Percentiles rank a stretch among this genome's conserved stretches.
Evolutionary conservation across 345 rosid genomes (phyloP).

Genomic region (Corchorus olitorius): DNA sequence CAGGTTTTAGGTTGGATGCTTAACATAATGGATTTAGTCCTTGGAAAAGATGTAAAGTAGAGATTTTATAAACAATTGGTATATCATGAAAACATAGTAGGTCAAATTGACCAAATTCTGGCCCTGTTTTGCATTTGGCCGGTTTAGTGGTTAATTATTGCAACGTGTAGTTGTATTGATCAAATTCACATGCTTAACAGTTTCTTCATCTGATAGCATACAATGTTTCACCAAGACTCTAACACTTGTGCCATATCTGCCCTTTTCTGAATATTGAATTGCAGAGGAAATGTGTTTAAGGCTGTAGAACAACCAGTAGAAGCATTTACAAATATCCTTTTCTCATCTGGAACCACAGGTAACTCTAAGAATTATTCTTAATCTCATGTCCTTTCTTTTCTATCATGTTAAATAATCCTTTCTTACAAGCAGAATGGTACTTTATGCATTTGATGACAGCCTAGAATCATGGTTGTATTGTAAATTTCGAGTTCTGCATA

Average conservation of each 20-base stretch:
- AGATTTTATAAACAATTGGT: not conserved
- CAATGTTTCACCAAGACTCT: conserved; percentile 10
- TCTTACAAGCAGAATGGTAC: not conserved
- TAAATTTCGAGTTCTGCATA: not conserved
- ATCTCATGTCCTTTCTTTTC: conserved; percentile 6
- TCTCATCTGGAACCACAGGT: conserved; percentile 99
- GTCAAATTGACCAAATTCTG: not conserved
- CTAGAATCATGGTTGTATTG: conserved; percentile 1
- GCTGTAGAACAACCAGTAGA: conserved; percentile 78
- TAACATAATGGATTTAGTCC: not conserved
- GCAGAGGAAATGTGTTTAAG: conserved; percentile 70
- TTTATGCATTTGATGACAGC: conserved; percentile 5
- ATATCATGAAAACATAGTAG: not conserved
- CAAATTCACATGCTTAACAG: conserved; percentile 18
- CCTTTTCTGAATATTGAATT: conserved; percentile 15
- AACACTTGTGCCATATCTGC: conserved; percentile 11
- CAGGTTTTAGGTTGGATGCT: no score
- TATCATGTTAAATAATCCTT: conserved; percentile 2
- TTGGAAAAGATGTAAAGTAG: not conserved
- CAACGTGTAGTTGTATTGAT: not conserved
- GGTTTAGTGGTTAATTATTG: not conserved
- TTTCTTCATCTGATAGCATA: conserved; percentile 10
- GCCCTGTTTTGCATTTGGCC: not conserved
- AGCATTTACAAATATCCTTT: conserved; percentile 83
- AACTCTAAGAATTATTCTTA: conserved; percentile 20